Evolutionary conservation across 805 yeast species (phyloP).

Genomic region (Teunomyces stri): DNA sequence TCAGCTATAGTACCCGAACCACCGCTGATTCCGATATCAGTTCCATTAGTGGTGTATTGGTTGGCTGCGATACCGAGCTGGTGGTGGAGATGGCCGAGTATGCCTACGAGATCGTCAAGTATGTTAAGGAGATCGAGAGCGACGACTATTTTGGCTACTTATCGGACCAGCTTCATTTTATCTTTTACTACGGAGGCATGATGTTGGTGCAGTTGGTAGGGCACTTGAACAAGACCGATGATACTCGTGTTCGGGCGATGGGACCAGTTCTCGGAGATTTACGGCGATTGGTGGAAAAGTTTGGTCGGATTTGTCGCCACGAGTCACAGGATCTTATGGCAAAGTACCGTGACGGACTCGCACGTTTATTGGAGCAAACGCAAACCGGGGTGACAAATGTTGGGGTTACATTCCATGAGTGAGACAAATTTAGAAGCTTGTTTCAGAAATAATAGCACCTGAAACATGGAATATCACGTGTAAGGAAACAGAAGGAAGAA

Average conservation of each 20-base stretch:
- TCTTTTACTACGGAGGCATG: slow-evolving; percentile 43
- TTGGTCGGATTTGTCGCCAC: slow-evolving; percentile 25
- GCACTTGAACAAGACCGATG: slow-evolving; percentile 8
- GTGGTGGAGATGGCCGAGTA: slow-evolving; percentile 39
- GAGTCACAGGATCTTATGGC: slow-evolving; percentile 29
- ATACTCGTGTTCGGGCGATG: neutral
- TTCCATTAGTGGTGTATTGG: slow-evolving; percentile 21
- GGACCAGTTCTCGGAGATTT: slow-evolving; percentile 12
- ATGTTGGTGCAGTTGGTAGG: slow-evolving; percentile 29
- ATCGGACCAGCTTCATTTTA: slow-evolving; percentile 68
- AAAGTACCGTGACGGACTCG: slow-evolving; percentile 26
- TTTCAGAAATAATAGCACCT: no score
- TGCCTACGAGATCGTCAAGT: slow-evolving; percentile 41
- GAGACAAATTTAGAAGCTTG: no score
- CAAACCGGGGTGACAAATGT: neutral
- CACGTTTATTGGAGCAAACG: neutral
- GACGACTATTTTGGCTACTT: slow-evolving; percentile 64
- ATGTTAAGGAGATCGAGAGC: slow-evolving; percentile 39
- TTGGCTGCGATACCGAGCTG: slow-evolving; percentile 23
- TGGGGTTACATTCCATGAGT: no score
- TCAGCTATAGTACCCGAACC: slow-evolving; percentile 33
- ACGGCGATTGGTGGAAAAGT: slow-evolving; percentile 24
- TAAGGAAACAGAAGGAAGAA: no score
- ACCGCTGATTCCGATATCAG: neutral
- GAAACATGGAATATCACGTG: no score